Evolutionary conservation across 768 basidiomycete genomes (phyloP).

Genomic region (Exsudoporus frostii): DNA sequence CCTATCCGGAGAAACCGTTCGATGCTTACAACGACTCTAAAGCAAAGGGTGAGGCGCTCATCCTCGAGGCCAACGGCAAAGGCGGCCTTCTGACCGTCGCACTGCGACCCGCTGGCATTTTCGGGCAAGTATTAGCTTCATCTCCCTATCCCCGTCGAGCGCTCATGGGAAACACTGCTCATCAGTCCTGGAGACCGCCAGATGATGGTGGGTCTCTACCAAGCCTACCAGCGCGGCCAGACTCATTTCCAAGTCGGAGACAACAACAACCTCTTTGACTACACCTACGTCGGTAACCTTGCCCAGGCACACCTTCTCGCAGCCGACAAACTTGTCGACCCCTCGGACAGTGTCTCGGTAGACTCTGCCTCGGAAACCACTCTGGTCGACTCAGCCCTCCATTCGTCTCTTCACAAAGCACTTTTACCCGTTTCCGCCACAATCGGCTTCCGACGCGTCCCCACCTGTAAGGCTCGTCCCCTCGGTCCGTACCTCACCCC

Average conservation of each 20-base stretch:
- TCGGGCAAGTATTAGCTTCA: constrained; percentile 59
- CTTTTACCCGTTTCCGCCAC: constrained; percentile 64
- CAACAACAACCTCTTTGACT: constrained; percentile 92
- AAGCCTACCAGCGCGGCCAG: constrained; percentile 76
- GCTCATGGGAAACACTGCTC: not conserved
- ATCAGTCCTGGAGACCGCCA: constrained; percentile 89
- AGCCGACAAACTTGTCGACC: constrained; percentile 71
- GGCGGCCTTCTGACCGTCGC: constrained; percentile 85
- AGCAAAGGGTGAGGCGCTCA: constrained; percentile 78
- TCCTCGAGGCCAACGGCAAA: constrained; percentile 84
- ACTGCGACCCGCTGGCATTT: constrained; percentile 90
- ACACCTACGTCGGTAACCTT: constrained; percentile 95
- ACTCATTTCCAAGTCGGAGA: constrained; percentile 92
- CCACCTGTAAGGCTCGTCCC: constrained; percentile 77
- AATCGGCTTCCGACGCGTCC: constrained; percentile 61
- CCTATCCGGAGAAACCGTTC: constrained; percentile 66
- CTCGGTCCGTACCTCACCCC: constrained; percentile 75
- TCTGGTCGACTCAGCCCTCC: constrained; percentile 41
- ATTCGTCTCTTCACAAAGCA: constrained; percentile 44
- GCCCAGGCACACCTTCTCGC: constrained; percentile 93
- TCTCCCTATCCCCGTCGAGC: not conserved
- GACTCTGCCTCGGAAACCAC: constrained; percentile 29
- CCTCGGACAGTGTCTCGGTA: constrained; percentile 29
- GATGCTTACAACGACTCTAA: constrained; percentile 97
- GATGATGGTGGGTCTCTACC: constrained; percentile 71